Base-by-base conservation (phyloP, 352 stramenopile genomes). In the Globisporangium lucens region DNA sequence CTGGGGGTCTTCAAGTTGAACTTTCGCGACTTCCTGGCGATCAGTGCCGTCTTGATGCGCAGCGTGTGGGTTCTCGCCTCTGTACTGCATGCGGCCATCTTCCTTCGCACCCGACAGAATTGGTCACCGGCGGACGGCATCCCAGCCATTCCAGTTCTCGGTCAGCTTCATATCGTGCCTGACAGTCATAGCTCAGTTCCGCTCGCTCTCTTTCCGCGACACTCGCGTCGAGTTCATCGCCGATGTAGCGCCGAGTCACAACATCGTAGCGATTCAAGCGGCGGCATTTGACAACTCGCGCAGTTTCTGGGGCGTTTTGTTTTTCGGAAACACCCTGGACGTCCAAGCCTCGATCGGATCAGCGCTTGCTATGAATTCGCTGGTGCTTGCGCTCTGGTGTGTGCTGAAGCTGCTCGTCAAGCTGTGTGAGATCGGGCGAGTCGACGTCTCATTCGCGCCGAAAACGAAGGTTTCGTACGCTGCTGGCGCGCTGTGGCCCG, bases 121-220 rank as follows among this genome's bases (percentile, higher is more conserved):
- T 75, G 67, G 67, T 68, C 68, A 6, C 52, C 67, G 1, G 47
- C 43, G 0, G 43, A 62, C 22, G 73, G 70, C 7, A 63, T 79
- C 22, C 49, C 56, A 17, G 65, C 67, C 0, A 51, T 75, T 4
- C 62, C 67, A n/a, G 49, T 74, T 73, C 47, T 57, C 61, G 2
- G 33, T 79, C 35, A 75, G 27, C 27, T 67, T 77, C 15, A 41
- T 79, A 10, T 66, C 65, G 7, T 43, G 36, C 3, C 52, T 69
- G 24, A 69, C 67, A 12, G 65, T 60, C 24, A 22, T 73, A 22
- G 49, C 60, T 1, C 56, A 68, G 52, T 64, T 67, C 33, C 61
- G 60, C 15, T 46, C 66, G n/a, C 60, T 64, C 15, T 15, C 8
- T 12, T 71, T 68, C 10, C 61, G 53, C 17, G 61, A 68, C 30